A percentile compares a stretch with the other conserved stretches of the same genome.
Conservation (phyloP, 2,329 filamentous ascomycete genomes). For the Fusarium sp. region DNA sequence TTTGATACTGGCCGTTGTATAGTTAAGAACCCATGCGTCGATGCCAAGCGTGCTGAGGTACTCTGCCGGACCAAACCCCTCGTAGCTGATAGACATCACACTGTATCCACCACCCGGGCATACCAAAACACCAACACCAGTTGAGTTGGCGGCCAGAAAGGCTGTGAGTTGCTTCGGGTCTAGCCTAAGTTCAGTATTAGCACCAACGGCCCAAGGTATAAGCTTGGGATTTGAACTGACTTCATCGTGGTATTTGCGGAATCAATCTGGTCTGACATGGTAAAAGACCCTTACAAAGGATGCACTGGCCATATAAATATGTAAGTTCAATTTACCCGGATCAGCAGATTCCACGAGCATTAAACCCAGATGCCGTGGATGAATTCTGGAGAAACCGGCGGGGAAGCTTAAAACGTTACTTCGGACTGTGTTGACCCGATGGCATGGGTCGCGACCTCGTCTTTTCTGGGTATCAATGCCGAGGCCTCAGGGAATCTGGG, state of each 20-base stretch:
- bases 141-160: constrained; percentile 16
- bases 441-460: not conserved
- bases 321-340: not conserved
- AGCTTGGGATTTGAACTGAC: not conserved
- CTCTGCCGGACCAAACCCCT: constrained; percentile 14
- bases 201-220: fast-evolving
- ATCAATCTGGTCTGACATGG: not conserved
- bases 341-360: not conserved
- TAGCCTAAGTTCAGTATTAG: not conserved
- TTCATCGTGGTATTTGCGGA: not conserved
- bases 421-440: not conserved
- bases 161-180: constrained; percentile 2
- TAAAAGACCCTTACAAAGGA: fast-evolving
- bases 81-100: constrained; percentile 11
- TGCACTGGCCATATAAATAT: not conserved
- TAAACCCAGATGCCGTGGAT: not conserved
- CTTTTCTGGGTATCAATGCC: not conserved
- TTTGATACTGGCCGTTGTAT: constrained; percentile 17
- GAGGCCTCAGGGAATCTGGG: not conserved
- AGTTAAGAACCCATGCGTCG: constrained; percentile 31
- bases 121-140: constrained; percentile 22
- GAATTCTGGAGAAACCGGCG: constrained; percentile 4
- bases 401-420: not conserved
- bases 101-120: constrained; percentile 23
- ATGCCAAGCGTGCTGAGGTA: constrained; percentile 29